These are phyloP conservation scores for Plasmodium malariae DNA, from an alignment of 169 alveolate species.

Conservation along the genomic window DNA sequence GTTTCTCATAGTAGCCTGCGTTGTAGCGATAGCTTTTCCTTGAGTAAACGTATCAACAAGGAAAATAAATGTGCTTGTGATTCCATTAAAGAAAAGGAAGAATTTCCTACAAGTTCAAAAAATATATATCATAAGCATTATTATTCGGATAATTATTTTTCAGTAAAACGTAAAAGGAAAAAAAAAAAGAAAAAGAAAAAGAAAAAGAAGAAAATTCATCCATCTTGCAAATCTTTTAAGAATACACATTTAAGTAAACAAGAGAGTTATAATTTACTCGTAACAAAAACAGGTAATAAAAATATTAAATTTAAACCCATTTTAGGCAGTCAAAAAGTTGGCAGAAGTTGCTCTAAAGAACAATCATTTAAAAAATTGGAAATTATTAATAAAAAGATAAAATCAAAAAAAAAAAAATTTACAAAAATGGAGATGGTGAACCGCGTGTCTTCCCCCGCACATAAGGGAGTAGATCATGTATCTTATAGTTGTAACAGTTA, in stretches of 20 bases:
- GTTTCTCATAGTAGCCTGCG: too few relatives aligned
- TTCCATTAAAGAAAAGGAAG: slow-evolving; percentile 2
- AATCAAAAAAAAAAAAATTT: background rate
- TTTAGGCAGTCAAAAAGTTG: slow-evolving; percentile 5
- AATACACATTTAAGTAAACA: slow-evolving; percentile 4
- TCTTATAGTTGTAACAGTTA: background rate
- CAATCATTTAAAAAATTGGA: slow-evolving; percentile 2
- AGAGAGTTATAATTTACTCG: background rate
- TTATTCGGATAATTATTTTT: slow-evolving; percentile 73
- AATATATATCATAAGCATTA: background rate
- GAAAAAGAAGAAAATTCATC: background rate
- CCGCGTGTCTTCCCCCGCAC: background rate
- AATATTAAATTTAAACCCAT: slow-evolving; percentile 11
- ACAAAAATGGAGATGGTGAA: slow-evolving; percentile 9
- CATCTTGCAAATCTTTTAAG: slow-evolving; percentile 7
- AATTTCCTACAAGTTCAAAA: slow-evolving; percentile 4
- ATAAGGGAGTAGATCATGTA: background rate
- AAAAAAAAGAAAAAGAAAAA: slow-evolving; percentile 20
- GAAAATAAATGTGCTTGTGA: slow-evolving; percentile 12
- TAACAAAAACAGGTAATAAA: slow-evolving; percentile 27
- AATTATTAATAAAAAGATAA: background rate
- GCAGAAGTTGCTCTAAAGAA: slow-evolving; percentile 14
- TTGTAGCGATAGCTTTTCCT: background rate
- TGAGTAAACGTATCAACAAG: slow-evolving; percentile 1
- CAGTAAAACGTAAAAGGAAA: slow-evolving; percentile 20